Conservation (phyloP, 2,329 filamentous ascomycete species). For the Paracamarosporium sp. region DNA sequence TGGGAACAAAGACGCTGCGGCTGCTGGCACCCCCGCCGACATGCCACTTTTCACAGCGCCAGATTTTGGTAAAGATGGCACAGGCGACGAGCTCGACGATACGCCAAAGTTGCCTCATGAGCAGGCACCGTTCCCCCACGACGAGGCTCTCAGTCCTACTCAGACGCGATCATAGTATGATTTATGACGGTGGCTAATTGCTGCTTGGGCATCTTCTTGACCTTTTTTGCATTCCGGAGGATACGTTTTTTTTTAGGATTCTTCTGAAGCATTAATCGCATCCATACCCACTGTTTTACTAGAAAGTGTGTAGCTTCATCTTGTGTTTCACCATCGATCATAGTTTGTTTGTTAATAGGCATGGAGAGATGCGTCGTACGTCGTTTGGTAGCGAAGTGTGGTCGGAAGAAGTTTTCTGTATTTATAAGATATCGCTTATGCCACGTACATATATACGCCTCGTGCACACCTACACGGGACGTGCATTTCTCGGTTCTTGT, state of each 20-base stretch:
- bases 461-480: too few species aligned
- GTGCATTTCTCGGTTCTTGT: too few species aligned
- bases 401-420: neutral
- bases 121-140: constrained; percentile 2
- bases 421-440: neutral
- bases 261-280: neutral
- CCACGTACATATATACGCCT: neutral
- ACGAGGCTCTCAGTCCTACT: constrained; percentile 27
- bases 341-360: neutral
- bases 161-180: constrained; percentile 3
- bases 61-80: constrained; percentile 25
- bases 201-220: neutral
- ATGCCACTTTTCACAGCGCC: constrained; percentile 31
- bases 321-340: neutral
- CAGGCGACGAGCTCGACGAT: constrained; percentile 9
- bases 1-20: constrained; percentile 4
- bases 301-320: neutral
- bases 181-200: neutral
- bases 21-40: neutral
- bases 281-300: constrained; percentile 5
- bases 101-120: constrained; percentile 1
- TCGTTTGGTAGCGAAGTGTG: neutral
- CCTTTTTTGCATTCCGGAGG: neutral
- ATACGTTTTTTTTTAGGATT: neutral
- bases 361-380: neutral